Percentiles rank a stretch among this genome's conserved stretches.
Conservation (phyloP, 208 protist species). For the Acanthamoeba royreba region DNA sequence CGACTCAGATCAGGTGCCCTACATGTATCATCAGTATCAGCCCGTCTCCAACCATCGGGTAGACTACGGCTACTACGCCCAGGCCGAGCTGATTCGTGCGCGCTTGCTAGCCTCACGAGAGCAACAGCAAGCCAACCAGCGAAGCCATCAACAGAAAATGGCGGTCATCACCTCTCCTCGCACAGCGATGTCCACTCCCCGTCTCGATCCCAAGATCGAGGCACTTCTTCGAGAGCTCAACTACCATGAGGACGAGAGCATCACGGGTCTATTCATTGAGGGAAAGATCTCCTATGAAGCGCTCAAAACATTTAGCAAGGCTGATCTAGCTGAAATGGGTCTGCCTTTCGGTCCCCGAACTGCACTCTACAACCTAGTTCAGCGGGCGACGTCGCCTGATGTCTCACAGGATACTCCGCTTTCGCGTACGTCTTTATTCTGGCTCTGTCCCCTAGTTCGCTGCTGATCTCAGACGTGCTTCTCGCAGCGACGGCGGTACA, state of each 20-base stretch:
- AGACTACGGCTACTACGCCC: not conserved
- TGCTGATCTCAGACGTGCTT: not conserved
- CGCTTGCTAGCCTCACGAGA: not conserved
- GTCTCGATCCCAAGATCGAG: not conserved
- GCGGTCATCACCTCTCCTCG: not conserved
- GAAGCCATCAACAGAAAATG: not conserved
- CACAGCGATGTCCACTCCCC: not conserved
- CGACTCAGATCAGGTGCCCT: not conserved
- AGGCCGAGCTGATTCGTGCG: not conserved
- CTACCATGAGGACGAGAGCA: constrained; percentile 9
- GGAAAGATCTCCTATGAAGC: not conserved
- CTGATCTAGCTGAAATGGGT: not conserved
- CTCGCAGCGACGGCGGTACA: not conserved
- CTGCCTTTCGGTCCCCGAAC: not conserved
- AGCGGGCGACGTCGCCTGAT: not conserved
- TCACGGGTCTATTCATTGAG: not conserved
- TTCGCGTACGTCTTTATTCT: not conserved
- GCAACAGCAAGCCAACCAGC: not conserved
- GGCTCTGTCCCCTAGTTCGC: not conserved
- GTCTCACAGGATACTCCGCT: not conserved
- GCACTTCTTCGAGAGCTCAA: not conserved
- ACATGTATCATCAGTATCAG: not conserved
- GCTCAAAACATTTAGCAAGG: not conserved
- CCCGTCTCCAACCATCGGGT: not conserved
- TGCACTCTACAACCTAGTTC: not conserved